Evolutionary conservation across 768 basidiomycete species (phyloP).

Genomic region (Boletus barrowsii): DNA sequence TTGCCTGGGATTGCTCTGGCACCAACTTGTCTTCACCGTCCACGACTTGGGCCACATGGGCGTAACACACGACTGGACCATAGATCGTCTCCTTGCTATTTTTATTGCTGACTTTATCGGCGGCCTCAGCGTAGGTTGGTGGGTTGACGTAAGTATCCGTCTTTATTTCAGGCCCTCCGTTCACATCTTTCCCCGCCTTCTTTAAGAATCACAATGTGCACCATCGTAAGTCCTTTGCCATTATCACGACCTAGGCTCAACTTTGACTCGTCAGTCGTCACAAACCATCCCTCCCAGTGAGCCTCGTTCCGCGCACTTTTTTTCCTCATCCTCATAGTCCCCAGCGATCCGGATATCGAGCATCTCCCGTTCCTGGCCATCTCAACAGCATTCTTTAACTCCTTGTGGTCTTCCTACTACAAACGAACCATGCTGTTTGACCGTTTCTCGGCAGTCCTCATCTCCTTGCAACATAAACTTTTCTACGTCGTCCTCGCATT

Average conservation of each 20-base stretch:
- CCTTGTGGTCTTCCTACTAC: slow-evolving; percentile 93
- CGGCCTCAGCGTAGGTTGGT: slow-evolving; percentile 95
- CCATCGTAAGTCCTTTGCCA: slow-evolving; percentile 63
- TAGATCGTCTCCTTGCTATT: slow-evolving; percentile 78
- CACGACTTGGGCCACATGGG: slow-evolving; percentile 97
- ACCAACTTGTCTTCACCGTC: slow-evolving; percentile 87
- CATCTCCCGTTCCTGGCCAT: slow-evolving; percentile 95
- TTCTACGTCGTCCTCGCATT: slow-evolving; percentile 91
- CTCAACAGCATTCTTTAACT: slow-evolving; percentile 79
- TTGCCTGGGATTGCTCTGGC: slow-evolving; percentile 88
- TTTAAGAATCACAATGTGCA: slow-evolving; percentile 90
- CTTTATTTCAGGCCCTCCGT: slow-evolving; percentile 1
- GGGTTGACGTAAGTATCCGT: slow-evolving; percentile 80
- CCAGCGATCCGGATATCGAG: slow-evolving; percentile 79
- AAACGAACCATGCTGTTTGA: slow-evolving; percentile 83
- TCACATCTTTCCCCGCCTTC: slow-evolving; percentile 2
- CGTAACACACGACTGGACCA: slow-evolving; percentile 82
- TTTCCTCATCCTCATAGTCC: slow-evolving; percentile 7
- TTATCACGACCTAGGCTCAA: background rate
- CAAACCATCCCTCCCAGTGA: slow-evolving; percentile 96
- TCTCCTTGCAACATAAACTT: slow-evolving; percentile 83
- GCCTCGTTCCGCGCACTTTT: slow-evolving; percentile 21
- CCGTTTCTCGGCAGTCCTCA: slow-evolving; percentile 55
- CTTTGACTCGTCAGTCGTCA: slow-evolving; percentile 61
- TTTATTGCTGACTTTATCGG: slow-evolving; percentile 84